Evolutionary conservation across 2,329 filamentous ascomycete genomes (phyloP), one percentile per base, ranked within the genome.

Genomic region (Paraconiothyrium brasiliense): DNA sequence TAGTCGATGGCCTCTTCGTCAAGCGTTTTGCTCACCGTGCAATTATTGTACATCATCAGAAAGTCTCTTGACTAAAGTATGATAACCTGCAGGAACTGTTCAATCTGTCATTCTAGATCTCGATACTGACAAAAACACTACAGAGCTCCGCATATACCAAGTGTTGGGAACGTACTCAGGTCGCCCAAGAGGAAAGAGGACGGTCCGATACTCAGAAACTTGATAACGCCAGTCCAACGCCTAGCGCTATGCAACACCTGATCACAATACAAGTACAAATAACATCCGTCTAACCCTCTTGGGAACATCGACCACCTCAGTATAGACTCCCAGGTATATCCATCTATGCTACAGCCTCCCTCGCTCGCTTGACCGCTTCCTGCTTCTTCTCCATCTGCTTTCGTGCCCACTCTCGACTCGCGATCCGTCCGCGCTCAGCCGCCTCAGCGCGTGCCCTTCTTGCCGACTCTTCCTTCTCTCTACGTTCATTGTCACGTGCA

Each of bases 341-440:
- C 37, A 4, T 27, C 39, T 55, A 55, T 14, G 39, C 27, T 16
- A n/a, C 8, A 27, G 34, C 35, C 50, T 41, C 50, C 48, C 30
- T 39, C 10, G 56, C 39, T 44, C 39, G 55, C 41, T 32, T 27
- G 6, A 54, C 60, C 16, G 50, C 64, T 32, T 50, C 69, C 69
- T 72, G 62, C 65, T 67, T 65, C 69, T 74, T 79, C 74, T 76
- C 77, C 74, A 73, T 79, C 74, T 82, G 79, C 75, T 79, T 81
- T 73, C 83, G 81, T 4, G 83, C 83, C 83, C 83, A 85, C 69
- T 84, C 82, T 11, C 82, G 66, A 67, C 79, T 81, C 41, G 78
- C 74, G 44, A 77, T 75, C 16, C 83, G 68, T 0, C 82, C 78
- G 4, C 82, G 66, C 71, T 84, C 82, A 0, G 82, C 80, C 7